Conservation (phyloP, 2,329 filamentous ascomycete species). For the Bimuria novae-zelandiae region DNA sequence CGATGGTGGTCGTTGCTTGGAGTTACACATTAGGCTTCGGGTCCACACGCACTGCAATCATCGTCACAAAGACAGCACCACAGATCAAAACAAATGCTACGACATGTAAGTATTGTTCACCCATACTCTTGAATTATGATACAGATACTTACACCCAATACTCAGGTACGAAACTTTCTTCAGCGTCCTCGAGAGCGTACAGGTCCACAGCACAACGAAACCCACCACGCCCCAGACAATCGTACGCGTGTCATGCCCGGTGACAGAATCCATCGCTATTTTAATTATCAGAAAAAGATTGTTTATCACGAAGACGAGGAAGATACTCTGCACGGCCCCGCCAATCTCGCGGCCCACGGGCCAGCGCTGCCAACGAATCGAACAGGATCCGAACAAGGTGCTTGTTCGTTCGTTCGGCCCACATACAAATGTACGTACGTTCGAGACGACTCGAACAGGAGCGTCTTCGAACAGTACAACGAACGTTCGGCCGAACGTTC, state of each 20-base stretch:
- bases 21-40: constrained; percentile 32
- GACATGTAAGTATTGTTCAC: neutral
- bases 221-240: constrained; percentile 67
- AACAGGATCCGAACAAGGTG: too few species aligned
- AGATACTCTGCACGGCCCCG: constrained; percentile 64
- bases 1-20: constrained; percentile 19
- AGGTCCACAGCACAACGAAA: constrained; percentile 61
- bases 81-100: constrained; percentile 66
- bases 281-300: constrained; percentile 72
- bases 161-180: constrained; percentile 66
- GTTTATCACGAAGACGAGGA: constrained; percentile 69
- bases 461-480: too few species aligned
- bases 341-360: constrained; percentile 68
- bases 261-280: constrained; percentile 68
- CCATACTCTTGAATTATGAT: neutral
- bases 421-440: too few species aligned
- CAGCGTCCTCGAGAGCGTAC: constrained; percentile 66
- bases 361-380: too few species aligned
- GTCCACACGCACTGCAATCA: constrained; percentile 65
- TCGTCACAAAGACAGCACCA: constrained; percentile 66
- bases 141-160: constrained; percentile 53
- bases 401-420: too few species aligned
- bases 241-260: constrained; percentile 63
- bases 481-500: too few species aligned
- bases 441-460: too few species aligned